Evolutionary conservation across 805 yeast species (phyloP), one percentile per base, ranked within the genome.

Genomic region (Teunomyces pallodes): DNA sequence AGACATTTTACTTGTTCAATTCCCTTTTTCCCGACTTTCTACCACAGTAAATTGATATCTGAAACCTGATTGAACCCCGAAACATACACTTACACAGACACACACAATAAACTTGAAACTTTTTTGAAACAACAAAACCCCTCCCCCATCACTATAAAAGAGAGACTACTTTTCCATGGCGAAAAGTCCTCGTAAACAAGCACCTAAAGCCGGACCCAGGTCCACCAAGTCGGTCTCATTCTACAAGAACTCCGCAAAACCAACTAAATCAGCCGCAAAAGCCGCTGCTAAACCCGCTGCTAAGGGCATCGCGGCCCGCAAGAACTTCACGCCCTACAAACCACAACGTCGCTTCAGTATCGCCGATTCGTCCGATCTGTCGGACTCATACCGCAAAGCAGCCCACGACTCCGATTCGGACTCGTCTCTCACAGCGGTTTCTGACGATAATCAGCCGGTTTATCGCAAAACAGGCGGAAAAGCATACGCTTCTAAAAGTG

Each of bases 391-490:
- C 28, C 10, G 9, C 16, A 29, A 29, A 17, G 28, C 29, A 26
- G 39, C n/a, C 28, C 36, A 29, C 14, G 55, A 43, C 28, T 53
- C 58, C 26, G 72, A 69, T 40, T 65, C 73, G 1, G 77, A 72
- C 43, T 66, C 72, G 12, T 70, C 76, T 0, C 56, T 73, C 29
- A 73, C 76, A 0, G 76, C 74, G 2, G 72, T 72, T 6, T 61
- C 65, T 5, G 72, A 64, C 26, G 54, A 56, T 5, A 67, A 57
- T 8, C 57, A 32, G 9, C 33, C 24, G 10, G 47, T 46, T 9
- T 53, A 52, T 14, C 49, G 56, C 16, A 54, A 46, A 32, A 46
- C 45, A 35, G 39, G 45, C 17, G 36, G 33, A 17, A 26, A 28
- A 4, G 43, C 35, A n/a, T 45, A 42, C 42, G 56, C 57, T 16